phyloP scores from a whole-genome alignment of 2,329 filamentous ascomycete genomes.

The Fusarium cyanostomum region DNA sequence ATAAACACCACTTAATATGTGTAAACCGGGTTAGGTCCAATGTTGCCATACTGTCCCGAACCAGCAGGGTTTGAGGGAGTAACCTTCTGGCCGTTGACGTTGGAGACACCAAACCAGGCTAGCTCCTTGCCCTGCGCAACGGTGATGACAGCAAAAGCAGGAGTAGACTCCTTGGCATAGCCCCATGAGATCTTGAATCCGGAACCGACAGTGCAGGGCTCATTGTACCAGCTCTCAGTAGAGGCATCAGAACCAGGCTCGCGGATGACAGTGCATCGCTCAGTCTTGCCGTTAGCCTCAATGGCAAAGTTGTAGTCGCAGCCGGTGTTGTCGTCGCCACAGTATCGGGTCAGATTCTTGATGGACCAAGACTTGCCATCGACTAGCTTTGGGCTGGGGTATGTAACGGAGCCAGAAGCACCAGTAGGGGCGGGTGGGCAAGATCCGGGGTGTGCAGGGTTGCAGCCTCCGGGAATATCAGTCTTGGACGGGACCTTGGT shows the following conservation, averaged over 20 bases:
- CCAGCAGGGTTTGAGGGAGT: constrained; percentile 25
- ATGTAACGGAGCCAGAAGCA: background rate
- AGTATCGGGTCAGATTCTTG: constrained; percentile 28
- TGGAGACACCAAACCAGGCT: constrained; percentile 32
- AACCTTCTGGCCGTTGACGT: constrained; percentile 30
- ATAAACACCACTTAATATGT: constrained; percentile 30
- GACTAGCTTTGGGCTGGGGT: constrained; percentile 12
- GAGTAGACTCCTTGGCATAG: constrained; percentile 26
- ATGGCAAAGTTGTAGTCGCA: constrained; percentile 36
- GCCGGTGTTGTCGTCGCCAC: constrained; percentile 13
- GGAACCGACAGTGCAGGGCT: constrained; percentile 26
- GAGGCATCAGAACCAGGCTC: constrained; percentile 21
- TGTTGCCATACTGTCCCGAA: constrained; percentile 19
- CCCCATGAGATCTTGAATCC: constrained; percentile 30
- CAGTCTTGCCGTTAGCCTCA: constrained; percentile 24
- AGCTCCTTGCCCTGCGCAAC: constrained; percentile 27
- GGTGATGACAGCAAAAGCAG: constrained; percentile 30
- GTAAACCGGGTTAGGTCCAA: constrained; percentile 31
- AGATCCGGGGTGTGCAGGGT: constrained; percentile 23
- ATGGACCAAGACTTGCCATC: constrained; percentile 24
- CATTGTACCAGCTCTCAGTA: constrained; percentile 28
- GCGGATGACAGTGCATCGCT: constrained; percentile 28
- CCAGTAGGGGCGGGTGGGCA: background rate
- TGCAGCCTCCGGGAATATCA: constrained; percentile 22
- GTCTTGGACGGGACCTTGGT: constrained; percentile 5